These are phyloP conservation scores for Phytophthora pseudosyringae DNA, from an alignment of 352 stramenopile genomes.

Conservation along the genomic window DNA sequence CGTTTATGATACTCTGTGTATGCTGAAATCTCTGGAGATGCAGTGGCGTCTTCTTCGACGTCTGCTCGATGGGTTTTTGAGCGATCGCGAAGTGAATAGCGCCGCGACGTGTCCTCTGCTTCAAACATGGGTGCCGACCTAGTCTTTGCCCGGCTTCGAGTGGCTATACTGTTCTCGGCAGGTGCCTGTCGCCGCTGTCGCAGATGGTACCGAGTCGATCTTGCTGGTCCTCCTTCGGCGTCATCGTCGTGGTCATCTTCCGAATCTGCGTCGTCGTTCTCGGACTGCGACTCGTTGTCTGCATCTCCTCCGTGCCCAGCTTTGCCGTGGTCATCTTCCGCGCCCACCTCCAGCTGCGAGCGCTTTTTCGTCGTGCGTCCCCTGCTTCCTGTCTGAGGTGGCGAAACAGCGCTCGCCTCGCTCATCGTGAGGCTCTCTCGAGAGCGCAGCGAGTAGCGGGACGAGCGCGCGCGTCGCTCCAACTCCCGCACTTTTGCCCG, in stretches of 20 bases:
- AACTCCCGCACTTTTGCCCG: conserved; percentile 35
- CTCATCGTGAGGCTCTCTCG: conserved; percentile 44
- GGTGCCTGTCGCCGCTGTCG: conserved; percentile 33
- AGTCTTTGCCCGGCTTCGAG: conserved; percentile 30
- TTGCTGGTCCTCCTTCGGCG: conserved; percentile 36
- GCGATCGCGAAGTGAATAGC: conserved; percentile 78
- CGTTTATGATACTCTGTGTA: conserved; percentile 79
- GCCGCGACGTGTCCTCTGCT: conserved; percentile 27
- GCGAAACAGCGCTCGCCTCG: conserved; percentile 26
- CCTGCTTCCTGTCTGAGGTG: conserved; percentile 8
- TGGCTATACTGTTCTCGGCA: conserved; percentile 27
- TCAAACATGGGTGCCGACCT: conserved; percentile 22
- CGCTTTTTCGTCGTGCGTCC: conserved; percentile 26
- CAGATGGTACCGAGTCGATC: conserved; percentile 51
- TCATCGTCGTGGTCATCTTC: conserved; percentile 42
- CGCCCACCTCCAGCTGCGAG: conserved; percentile 38
- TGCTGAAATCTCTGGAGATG: conserved; percentile 43
- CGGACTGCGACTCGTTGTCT: conserved; percentile 40
- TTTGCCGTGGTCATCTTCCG: conserved; percentile 23
- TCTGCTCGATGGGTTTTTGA: conserved; percentile 63
- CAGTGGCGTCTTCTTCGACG: conserved; percentile 35
- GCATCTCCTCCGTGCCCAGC: conserved; percentile 19
- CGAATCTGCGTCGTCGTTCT: conserved; percentile 39
- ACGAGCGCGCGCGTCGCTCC: conserved; percentile 31
- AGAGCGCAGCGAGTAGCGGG: conserved; percentile 68